phyloP scores from a whole-genome alignment of 805 yeast species.

The Wickerhamiella australiensis region DNA sequence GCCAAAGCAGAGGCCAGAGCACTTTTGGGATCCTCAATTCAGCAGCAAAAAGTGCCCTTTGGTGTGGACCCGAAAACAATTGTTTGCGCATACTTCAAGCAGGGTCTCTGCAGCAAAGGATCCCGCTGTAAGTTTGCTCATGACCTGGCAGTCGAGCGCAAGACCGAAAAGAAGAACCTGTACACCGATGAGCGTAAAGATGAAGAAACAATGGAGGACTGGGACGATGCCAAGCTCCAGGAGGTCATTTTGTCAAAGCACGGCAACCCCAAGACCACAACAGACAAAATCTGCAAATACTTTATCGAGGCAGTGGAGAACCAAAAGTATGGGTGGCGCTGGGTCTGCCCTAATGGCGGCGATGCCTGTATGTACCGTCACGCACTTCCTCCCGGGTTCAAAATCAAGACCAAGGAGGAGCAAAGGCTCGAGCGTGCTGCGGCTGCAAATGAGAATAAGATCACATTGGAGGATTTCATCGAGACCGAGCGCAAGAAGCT shows the following conservation, averaged over 20 bases:
- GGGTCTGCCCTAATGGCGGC: slow-evolving; percentile 95
- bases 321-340: slow-evolving; percentile 97
- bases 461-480: slow-evolving; percentile 88
- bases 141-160: slow-evolving; percentile 73
- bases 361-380: slow-evolving; percentile 88
- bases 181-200: slow-evolving; percentile 72
- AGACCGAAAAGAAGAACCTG: slow-evolving; percentile 78
- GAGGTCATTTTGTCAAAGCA: slow-evolving; percentile 80
- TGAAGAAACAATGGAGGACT: slow-evolving; percentile 80
- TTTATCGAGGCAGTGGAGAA: slow-evolving; percentile 96
- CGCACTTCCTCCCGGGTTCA: slow-evolving; percentile 93
- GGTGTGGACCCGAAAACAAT: slow-evolving; percentile 97
- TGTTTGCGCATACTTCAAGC: slow-evolving; percentile 78
- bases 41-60: slow-evolving; percentile 76
- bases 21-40: slow-evolving; percentile 52
- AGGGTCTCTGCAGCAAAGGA: slow-evolving; percentile 61
- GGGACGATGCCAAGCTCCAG: slow-evolving; percentile 95
- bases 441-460: slow-evolving; percentile 70
- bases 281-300: slow-evolving; percentile 86
- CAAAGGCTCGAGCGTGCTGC: slow-evolving; percentile 80
- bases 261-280: slow-evolving; percentile 80
- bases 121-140: slow-evolving; percentile 82
- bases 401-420: slow-evolving; percentile 92
- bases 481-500: slow-evolving; percentile 84
- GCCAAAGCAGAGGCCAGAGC: slow-evolving; percentile 82